phyloP scores from a whole-genome alignment of 441 rosid genomes.

The Bruguiera hainesii region DNA sequence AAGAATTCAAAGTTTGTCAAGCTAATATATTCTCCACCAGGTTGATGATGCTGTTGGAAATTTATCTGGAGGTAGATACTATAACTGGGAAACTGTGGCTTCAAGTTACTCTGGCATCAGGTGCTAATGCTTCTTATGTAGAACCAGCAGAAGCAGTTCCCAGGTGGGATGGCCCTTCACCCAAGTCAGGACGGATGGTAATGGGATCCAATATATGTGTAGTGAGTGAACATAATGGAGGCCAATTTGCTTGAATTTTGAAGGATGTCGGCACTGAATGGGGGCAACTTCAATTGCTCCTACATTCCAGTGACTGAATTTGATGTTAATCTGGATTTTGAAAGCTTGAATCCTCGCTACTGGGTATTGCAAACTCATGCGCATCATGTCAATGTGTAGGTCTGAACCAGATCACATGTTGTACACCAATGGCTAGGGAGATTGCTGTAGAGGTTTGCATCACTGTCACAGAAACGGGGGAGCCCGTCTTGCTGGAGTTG shows the following conservation, averaged over 20 bases:
- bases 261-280: slow-evolving; percentile 58
- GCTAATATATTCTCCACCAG: slow-evolving; percentile 22
- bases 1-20: background rate
- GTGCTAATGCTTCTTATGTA: slow-evolving; percentile 51
- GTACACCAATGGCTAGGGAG: slow-evolving; percentile 44
- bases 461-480: slow-evolving; percentile 53
- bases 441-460: slow-evolving; percentile 61
- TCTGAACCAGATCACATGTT: slow-evolving; percentile 34
- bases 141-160: slow-evolving; percentile 39
- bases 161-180: slow-evolving; percentile 26
- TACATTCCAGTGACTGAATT: slow-evolving; percentile 51
- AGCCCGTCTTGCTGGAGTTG: slow-evolving; percentile 65
- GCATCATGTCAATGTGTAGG: no score
- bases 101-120: slow-evolving; percentile 48
- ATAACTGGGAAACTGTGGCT: slow-evolving; percentile 44
- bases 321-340: slow-evolving; percentile 47
- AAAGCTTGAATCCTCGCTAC: slow-evolving; percentile 43
- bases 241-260: slow-evolving; percentile 4
- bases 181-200: slow-evolving; percentile 42
- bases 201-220: background rate
- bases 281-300: slow-evolving; percentile 50
- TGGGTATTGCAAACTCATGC: slow-evolving; percentile 27
- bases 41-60: slow-evolving; percentile 47
- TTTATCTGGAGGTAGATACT: slow-evolving; percentile 55
- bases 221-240: background rate